phyloP scores from a whole-genome alignment of 352 stramenopile species.

The Phytophthora crassamura region DNA sequence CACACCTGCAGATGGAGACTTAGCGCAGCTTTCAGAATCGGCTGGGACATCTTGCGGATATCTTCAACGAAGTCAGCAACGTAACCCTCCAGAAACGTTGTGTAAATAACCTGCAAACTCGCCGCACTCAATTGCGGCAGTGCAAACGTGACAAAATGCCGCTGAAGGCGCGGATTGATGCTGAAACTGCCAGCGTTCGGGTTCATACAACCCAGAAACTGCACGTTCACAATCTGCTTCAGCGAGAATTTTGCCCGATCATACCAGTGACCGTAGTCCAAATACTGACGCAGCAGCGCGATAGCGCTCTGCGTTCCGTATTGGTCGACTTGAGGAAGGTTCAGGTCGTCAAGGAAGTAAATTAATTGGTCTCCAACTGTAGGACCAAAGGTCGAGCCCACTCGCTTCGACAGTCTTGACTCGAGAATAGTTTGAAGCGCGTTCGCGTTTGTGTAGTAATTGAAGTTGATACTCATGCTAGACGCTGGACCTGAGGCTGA shows the following conservation, averaged over 20 bases:
- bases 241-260: conserved; percentile 93
- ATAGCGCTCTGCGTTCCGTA: conserved; percentile 96
- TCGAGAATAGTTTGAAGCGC: conserved; percentile 87
- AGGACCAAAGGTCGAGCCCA: conserved; percentile 86
- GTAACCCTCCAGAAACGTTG: conserved; percentile 95
- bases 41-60: conserved; percentile 85
- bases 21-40: conserved; percentile 90
- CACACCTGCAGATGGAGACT: conserved; percentile 89
- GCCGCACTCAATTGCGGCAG: conserved; percentile 85
- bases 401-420: conserved; percentile 90
- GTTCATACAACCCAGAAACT: conserved; percentile 97
- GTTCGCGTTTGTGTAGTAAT: conserved; percentile 81
- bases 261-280: conserved; percentile 96
- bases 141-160: conserved; percentile 96
- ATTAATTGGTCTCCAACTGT: conserved; percentile 85
- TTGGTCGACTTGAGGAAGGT: conserved; percentile 93
- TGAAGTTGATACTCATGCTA: conserved; percentile 88
- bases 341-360: conserved; percentile 97
- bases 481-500: conserved; percentile 29
- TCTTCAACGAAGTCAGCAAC: conserved; percentile 94
- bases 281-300: conserved; percentile 93
- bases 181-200: conserved; percentile 92
- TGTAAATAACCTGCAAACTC: conserved; percentile 94
- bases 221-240: conserved; percentile 95
- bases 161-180: conserved; percentile 94